Evolutionary conservation across 768 basidiomycete species (phyloP).

Genomic region (Termitomyces sp.): DNA sequence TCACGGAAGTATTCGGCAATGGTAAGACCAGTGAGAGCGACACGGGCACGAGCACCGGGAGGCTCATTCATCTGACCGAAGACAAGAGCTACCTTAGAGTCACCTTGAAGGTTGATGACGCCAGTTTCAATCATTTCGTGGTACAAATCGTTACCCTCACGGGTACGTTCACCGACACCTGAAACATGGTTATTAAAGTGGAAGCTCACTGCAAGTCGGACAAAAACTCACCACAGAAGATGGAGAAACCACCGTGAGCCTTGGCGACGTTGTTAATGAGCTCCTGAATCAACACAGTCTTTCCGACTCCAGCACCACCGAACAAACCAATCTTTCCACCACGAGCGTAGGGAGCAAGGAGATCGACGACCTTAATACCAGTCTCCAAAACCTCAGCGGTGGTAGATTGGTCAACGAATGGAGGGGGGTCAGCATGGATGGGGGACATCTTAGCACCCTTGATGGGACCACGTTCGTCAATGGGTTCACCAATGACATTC

Average conservation of each 20-base stretch:
- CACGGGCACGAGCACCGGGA: constrained; percentile 99
- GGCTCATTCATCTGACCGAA: constrained; percentile 99
- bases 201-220: background rate
- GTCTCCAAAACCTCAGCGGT: constrained; percentile 99
- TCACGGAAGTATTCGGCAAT: constrained; percentile 99
- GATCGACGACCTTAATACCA: constrained; percentile 99
- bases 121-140: constrained; percentile 99
- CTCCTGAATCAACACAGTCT: constrained; percentile 99
- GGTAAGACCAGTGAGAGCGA: constrained; percentile 97
- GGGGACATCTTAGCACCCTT: constrained; percentile 88
- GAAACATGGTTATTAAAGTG: constrained; percentile 6
- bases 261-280: constrained; percentile 99
- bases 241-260: constrained; percentile 99
- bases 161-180: constrained; percentile 99
- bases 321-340: constrained; percentile 99
- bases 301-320: constrained; percentile 99
- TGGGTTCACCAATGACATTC: constrained; percentile 99
- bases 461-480: constrained; percentile 99
- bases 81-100: constrained; percentile 99
- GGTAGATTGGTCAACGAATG: constrained; percentile 98
- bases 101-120: constrained; percentile 99
- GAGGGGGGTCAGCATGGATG: constrained; percentile 96
- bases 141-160: constrained; percentile 99
- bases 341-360: constrained; percentile 98
- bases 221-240: constrained; percentile 77